Evolutionary conservation across 257 asterid genomes (phyloP).

Genomic region (Phtheirospermum japonicum): DNA sequence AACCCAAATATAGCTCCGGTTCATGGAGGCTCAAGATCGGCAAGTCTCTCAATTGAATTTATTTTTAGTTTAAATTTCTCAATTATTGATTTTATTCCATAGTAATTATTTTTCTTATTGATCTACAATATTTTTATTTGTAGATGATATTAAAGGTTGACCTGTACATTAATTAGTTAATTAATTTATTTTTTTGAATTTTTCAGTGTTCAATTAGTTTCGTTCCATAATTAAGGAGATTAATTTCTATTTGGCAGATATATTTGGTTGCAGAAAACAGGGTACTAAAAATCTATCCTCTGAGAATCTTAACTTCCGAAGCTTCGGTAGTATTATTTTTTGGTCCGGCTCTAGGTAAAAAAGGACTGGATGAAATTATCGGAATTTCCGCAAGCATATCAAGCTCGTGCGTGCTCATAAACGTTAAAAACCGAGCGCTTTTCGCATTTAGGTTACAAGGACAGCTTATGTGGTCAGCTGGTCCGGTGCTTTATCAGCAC

Average conservation of each 20-base stretch:
- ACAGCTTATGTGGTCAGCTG: conserved; percentile 75
- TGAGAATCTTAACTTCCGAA: conserved; percentile 42
- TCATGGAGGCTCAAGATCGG: conserved; percentile 78
- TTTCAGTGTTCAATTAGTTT: too few species aligned
- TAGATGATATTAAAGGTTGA: too few species aligned
- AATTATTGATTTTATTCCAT: too few species aligned
- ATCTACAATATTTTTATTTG: too few species aligned
- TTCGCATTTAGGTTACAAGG: conserved; percentile 66
- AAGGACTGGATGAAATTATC: conserved; percentile 56
- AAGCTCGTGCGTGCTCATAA: conserved; percentile 60
- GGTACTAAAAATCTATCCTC: conserved; percentile 60
- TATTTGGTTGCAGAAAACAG: conserved; percentile 84
- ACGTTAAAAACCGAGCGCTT: conserved; percentile 65
- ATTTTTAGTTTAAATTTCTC: not conserved
- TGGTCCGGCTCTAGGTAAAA: conserved; percentile 41
- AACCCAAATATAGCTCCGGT: conserved; percentile 54
- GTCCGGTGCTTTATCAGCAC: conserved; percentile 71
- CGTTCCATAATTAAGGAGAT: not conserved
- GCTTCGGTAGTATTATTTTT: conserved; percentile 65
- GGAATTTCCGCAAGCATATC: conserved; percentile 74
- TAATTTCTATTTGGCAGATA: conserved; percentile 53
- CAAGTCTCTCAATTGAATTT: conserved; percentile 25
- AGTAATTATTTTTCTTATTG: too few species aligned
- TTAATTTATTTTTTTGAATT: too few species aligned
- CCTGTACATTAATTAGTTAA: too few species aligned